A percentile compares a stretch with the other conserved stretches of the same genome.
Evolutionary conservation across 371 early-diverging fungal species (phyloP).

Genomic region (Mucor circinelloides): DNA sequence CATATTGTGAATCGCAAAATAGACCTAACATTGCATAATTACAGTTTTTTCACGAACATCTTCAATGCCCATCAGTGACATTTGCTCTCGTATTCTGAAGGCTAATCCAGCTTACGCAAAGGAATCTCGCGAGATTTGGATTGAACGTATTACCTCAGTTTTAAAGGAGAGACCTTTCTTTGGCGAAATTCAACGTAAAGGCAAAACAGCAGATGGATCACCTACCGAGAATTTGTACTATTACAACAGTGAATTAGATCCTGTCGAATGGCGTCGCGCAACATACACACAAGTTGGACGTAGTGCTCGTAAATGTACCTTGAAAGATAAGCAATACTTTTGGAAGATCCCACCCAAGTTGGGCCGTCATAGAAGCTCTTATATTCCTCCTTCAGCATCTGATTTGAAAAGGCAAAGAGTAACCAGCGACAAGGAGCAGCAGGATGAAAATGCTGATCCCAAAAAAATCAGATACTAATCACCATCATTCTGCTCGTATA

Average conservation of each 20-base stretch:
- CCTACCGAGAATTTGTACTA: constrained; percentile 65
- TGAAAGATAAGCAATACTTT: constrained; percentile 70
- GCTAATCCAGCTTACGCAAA: constrained; percentile 38
- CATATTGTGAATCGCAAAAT: too few species aligned
- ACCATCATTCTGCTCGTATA: neutral
- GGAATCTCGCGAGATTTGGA: constrained; percentile 41
- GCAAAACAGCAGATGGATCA: constrained; percentile 67
- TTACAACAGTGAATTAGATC: constrained; percentile 62
- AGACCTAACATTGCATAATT: neutral
- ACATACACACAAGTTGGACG: constrained; percentile 60
- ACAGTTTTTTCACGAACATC: constrained; percentile 51
- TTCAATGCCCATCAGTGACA: constrained; percentile 54
- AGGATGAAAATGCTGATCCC: constrained; percentile 16
- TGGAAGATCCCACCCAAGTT: constrained; percentile 69
- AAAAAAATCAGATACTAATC: constrained; percentile 17
- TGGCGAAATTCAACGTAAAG: constrained; percentile 65
- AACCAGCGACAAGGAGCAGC: neutral
- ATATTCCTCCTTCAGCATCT: constrained; percentile 49
- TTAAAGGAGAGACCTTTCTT: constrained; percentile 48
- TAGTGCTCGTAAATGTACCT: constrained; percentile 66
- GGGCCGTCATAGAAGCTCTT: constrained; percentile 53
- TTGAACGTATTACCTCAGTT: constrained; percentile 34
- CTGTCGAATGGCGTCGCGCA: constrained; percentile 56
- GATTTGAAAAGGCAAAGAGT: constrained; percentile 14
- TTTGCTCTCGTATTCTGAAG: constrained; percentile 49